phyloP scores from a whole-genome alignment of 2,329 filamentous ascomycete genomes.

The Paradendryphiella salina region DNA sequence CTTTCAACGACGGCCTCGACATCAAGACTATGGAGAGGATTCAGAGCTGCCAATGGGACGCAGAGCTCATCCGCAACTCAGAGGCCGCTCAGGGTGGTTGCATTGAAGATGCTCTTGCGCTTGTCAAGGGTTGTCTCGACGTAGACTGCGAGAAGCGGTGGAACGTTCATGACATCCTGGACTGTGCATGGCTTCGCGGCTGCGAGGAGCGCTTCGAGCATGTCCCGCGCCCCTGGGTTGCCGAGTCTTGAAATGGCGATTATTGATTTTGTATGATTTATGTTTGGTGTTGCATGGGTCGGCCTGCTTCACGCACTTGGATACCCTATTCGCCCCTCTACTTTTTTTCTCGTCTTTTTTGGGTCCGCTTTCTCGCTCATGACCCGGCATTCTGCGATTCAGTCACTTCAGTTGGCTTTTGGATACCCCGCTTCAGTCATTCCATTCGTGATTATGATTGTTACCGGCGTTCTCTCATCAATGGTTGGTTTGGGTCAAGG shows the following conservation, averaged over 20 bases:
- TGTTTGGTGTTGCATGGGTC: slow-evolving; percentile 9
- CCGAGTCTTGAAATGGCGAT: slow-evolving; percentile 20
- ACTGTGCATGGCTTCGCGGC: slow-evolving; percentile 57
- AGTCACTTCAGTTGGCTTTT: slow-evolving; percentile 15
- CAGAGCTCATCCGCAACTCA: slow-evolving; percentile 53
- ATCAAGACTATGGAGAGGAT: slow-evolving; percentile 64
- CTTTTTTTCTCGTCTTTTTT: slow-evolving; percentile 6
- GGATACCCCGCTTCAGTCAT: slow-evolving; percentile 30
- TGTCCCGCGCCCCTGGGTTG: slow-evolving; percentile 36
- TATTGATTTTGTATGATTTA: slow-evolving; percentile 5
- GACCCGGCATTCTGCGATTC: slow-evolving; percentile 6
- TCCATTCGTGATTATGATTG: slow-evolving; percentile 7
- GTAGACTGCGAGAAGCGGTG: slow-evolving; percentile 60
- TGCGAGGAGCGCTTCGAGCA: slow-evolving; percentile 38
- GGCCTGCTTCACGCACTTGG: slow-evolving; percentile 18
- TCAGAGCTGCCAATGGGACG: slow-evolving; percentile 62
- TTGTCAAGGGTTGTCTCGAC: slow-evolving; percentile 63
- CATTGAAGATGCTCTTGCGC: slow-evolving; percentile 55
- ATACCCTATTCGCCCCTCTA: slow-evolving; percentile 32
- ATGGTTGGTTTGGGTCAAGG: slow-evolving; percentile 4
- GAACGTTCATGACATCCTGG: slow-evolving; percentile 60
- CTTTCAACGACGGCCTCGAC: slow-evolving; percentile 64
- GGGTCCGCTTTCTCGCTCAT: background rate
- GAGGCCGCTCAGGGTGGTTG: slow-evolving; percentile 43
- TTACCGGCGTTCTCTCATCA: slow-evolving; percentile 7